phyloP scores from a whole-genome alignment of 2,329 filamentous ascomycete species.

The Phaeosphaeria sp. region DNA sequence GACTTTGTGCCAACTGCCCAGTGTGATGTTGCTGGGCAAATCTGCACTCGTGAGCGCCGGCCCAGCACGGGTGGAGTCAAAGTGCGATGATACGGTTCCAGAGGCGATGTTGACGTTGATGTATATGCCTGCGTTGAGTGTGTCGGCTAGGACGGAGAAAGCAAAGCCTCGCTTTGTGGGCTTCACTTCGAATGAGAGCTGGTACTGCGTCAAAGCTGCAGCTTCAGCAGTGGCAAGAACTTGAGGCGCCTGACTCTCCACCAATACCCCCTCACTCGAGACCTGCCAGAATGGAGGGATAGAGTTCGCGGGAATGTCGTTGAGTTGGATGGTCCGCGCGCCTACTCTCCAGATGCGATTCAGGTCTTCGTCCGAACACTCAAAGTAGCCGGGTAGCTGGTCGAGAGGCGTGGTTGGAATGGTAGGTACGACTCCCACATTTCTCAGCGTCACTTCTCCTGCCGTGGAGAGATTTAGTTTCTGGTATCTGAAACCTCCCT shows the following conservation, averaged over 20 bases:
- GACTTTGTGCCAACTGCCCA: slow-evolving; percentile 12
- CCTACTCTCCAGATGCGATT: slow-evolving; percentile 38
- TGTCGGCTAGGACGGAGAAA: slow-evolving; percentile 40
- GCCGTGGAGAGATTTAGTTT: slow-evolving; percentile 44
- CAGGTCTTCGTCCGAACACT: slow-evolving; percentile 22
- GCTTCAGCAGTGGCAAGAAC: neutral
- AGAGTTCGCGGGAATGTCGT: slow-evolving; percentile 33
- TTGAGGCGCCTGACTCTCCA: slow-evolving; percentile 1
- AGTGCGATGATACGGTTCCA: slow-evolving; percentile 14
- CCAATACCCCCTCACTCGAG: slow-evolving; percentile 32
- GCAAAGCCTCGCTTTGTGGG: slow-evolving; percentile 36
- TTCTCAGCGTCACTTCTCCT: slow-evolving; percentile 23
- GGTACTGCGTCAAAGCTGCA: neutral
- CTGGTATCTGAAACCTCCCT: slow-evolving; percentile 48
- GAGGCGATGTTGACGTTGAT: slow-evolving; percentile 26
- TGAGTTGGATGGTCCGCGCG: slow-evolving; percentile 42
- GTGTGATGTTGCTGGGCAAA: slow-evolving; percentile 5
- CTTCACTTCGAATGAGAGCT: slow-evolving; percentile 21
- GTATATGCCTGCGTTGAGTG: slow-evolving; percentile 28
- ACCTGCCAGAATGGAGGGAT: slow-evolving; percentile 38
- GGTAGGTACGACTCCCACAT: slow-evolving; percentile 36
- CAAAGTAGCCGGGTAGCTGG: slow-evolving; percentile 36
- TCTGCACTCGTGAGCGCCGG: slow-evolving; percentile 1
- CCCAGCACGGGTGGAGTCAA: slow-evolving; percentile 2
- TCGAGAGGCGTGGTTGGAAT: slow-evolving; percentile 27